Evolutionary conservation across 768 basidiomycete genomes (phyloP).

Genomic region (Rickenella mellea): DNA sequence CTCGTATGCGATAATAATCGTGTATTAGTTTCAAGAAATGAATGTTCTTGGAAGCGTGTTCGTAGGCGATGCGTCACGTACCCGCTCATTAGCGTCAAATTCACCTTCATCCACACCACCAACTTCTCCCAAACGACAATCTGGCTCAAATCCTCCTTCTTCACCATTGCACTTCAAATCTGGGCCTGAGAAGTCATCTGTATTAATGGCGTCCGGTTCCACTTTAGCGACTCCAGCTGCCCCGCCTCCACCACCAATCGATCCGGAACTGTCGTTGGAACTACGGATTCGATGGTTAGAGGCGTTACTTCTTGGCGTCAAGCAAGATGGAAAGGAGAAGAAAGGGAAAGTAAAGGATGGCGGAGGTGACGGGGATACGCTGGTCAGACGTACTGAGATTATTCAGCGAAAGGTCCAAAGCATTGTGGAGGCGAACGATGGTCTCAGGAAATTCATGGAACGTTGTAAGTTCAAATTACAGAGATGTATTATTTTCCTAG

Average conservation of each 20-base stretch:
- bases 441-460: conserved; percentile 63
- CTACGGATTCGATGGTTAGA: conserved; percentile 75
- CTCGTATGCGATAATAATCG: not conserved
- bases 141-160: conserved; percentile 11
- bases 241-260: conserved; percentile 30
- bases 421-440: conserved; percentile 60
- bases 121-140: conserved; percentile 10
- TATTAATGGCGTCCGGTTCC: conserved; percentile 10
- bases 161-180: conserved; percentile 6
- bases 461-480: conserved; percentile 41
- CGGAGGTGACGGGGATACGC: conserved; percentile 36
- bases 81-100: conserved; percentile 46
- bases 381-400: conserved; percentile 50
- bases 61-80: conserved; percentile 66
- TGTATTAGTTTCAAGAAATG: not conserved
- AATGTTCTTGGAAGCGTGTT: conserved; percentile 59
- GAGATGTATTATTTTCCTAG: not conserved
- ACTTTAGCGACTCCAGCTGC: conserved; percentile 3
- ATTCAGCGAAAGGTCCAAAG: conserved; percentile 47
- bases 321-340: conserved; percentile 34
- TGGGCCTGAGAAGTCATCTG: conserved; percentile 9
- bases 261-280: conserved; percentile 62
- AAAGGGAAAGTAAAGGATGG: conserved; percentile 21
- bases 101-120: conserved; percentile 40
- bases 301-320: conserved; percentile 61